Evolutionary conservation across 1,139 yeast genomes (phyloP).

Genomic region (Petasospora rhodanensis): DNA sequence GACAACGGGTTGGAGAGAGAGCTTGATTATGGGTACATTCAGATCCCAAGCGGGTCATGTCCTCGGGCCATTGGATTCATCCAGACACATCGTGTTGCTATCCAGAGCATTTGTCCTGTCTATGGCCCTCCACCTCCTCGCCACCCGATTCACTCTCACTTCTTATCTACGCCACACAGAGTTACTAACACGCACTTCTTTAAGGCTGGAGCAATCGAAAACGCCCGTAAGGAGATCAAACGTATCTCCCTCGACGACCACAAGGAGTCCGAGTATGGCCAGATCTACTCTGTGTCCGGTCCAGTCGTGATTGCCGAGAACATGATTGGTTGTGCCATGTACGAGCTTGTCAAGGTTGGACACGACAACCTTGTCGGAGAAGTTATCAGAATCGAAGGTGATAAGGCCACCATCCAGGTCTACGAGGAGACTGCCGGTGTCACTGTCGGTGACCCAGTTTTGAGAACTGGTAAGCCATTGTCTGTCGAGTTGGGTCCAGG

Average conservation of each 20-base stretch:
- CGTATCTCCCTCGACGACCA: slow-evolving; percentile 78
- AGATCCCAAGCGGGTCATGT: no score
- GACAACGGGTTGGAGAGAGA: no score
- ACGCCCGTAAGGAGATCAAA: slow-evolving; percentile 91
- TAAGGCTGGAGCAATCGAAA: slow-evolving; percentile 93
- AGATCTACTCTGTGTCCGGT: slow-evolving; percentile 91
- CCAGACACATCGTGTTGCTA: no score
- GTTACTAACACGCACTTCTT: no score
- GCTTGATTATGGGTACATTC: no score
- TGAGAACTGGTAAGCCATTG: slow-evolving; percentile 95
- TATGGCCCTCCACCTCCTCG: not conserved
- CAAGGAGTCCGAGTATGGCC: slow-evolving; percentile 77
- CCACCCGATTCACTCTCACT: no score
- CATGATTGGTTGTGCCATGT: slow-evolving; percentile 99
- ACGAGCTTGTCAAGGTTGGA: slow-evolving; percentile 95
- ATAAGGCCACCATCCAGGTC: slow-evolving; percentile 96
- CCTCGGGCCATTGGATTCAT: no score
- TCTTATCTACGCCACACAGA: no score
- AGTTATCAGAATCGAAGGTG: slow-evolving; percentile 93
- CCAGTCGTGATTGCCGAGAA: slow-evolving; percentile 97
- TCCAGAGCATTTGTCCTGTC: not conserved
- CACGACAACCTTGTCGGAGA: slow-evolving; percentile 97
- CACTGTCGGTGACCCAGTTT: slow-evolving; percentile 97
- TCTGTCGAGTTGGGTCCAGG: slow-evolving; percentile 99
- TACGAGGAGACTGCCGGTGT: slow-evolving; percentile 99